Evolutionary conservation across 2,329 filamentous ascomycete genomes (phyloP), one percentile per base, ranked within the genome.

Genomic region (Botrytis byssoidea): DNA sequence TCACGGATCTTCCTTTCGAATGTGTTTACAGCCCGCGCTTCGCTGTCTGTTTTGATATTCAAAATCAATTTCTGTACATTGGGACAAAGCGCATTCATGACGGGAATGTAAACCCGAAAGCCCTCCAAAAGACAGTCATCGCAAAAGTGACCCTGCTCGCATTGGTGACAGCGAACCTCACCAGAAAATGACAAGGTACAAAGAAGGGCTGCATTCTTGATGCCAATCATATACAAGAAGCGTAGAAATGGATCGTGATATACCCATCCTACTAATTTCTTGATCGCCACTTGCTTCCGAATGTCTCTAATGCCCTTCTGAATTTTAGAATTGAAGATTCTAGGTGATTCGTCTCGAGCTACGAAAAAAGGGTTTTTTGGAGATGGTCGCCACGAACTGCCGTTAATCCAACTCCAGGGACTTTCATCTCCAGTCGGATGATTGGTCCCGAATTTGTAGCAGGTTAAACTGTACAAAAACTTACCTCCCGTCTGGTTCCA

Each of bases 161-260:
- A 64, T 42, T 6, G 60, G 4, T 44, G 37, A n/a, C 60, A 64
- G 14, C 25, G 60, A 64, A 64, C 35, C 25, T 20, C 37, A 9
- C 60, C 37, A n/a, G 25, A 20, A 18, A 64, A 64, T 14, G 25
- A 5, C 25, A 64, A 16, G 40, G 37, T 44, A 1, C 8, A 37
- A 64, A 64, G 60, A 22, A 68, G 60, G 4, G 48, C 60, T 18
- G 75, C 67, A 32, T 76, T 76, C 14, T 40, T 22, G 3, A 42
- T 29, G 4, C 76, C 74, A 51, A 77, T 77, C 1, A 66, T 64
- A 59, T 74, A 69, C 5, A 76, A 44, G 35, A 74, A 77, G 40
- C 76, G 61, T 10, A 76, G 51, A 66, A 77, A 77, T 9, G 35
- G 64, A 40, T 75, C 74, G 40, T 73, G 70, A 22, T 74, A 76